Percentiles rank a stretch among this genome's conserved stretches.
Conservation (phyloP, 352 stramenopile species). For the Phytophthora syringae region DNA sequence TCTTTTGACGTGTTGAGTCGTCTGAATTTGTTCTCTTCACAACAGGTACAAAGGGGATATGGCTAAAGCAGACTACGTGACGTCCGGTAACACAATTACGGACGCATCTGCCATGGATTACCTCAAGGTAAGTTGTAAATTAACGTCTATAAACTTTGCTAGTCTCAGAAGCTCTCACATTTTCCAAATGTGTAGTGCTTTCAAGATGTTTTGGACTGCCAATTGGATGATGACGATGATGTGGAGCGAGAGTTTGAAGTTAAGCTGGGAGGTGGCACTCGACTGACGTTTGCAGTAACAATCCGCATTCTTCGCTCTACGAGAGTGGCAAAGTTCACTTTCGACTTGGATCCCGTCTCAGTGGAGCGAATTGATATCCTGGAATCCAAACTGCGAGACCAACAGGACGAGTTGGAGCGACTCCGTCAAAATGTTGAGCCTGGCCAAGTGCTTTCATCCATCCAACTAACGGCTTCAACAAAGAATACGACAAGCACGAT, state of each 20-base stretch:
- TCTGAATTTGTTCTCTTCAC: too few relatives aligned
- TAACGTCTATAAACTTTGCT: too few relatives aligned
- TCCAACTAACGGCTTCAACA: neutral
- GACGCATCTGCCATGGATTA: neutral
- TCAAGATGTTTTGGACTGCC: neutral
- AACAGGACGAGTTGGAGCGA: constrained; percentile 6
- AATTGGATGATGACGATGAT: neutral
- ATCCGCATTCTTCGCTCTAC: constrained; percentile 1
- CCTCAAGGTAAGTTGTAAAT: neutral
- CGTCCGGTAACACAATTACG: neutral
- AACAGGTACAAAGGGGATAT: neutral
- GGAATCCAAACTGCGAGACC: constrained; percentile 11
- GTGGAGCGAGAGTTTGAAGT: neutral
- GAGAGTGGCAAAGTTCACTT: constrained; percentile 1
- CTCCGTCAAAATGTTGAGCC: neutral
- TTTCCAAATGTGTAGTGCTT: constrained; percentile 12
- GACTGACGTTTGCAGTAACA: neutral
- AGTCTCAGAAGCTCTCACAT: too few relatives aligned
- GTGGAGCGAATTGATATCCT: constrained; percentile 12
- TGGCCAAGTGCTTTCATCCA: neutral
- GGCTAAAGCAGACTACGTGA: constrained; percentile 2
- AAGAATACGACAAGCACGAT: neutral
- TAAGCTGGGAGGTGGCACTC: neutral
- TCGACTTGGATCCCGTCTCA: constrained; percentile 1
- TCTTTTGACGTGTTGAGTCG: too few relatives aligned